phyloP scores from a whole-genome alignment of 1,139 yeast species.

The Taphrina populina region DNA sequence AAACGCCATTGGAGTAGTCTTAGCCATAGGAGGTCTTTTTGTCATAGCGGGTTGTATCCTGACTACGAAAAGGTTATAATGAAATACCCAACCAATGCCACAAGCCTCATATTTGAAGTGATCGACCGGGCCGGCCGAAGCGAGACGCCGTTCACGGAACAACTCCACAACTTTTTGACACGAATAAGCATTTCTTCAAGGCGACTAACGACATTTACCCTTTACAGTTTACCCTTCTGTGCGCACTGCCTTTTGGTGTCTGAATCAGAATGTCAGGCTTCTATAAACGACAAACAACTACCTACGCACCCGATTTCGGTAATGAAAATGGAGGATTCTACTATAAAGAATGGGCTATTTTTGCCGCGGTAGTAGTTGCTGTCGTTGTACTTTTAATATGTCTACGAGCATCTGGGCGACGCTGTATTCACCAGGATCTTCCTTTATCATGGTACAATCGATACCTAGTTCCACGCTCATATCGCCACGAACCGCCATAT shows the following conservation, averaged over 20 bases:
- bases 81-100: background rate
- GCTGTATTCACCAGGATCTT: slow-evolving; percentile 6
- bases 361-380: slow-evolving; percentile 19
- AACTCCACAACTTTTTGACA: too few relatives aligned
- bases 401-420: slow-evolving; percentile 19
- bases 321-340: slow-evolving; percentile 2
- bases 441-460: slow-evolving; percentile 10
- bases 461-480: slow-evolving; percentile 7
- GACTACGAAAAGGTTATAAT: background rate
- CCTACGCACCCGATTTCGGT: too few relatives aligned
- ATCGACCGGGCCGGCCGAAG: too few relatives aligned
- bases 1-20: slow-evolving; percentile 21
- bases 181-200: too few relatives aligned
- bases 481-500: slow-evolving; percentile 22
- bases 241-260: too few relatives aligned
- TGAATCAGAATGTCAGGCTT: too few relatives aligned
- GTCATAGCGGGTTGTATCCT: slow-evolving; percentile 7
- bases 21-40: slow-evolving; percentile 11
- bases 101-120: background rate
- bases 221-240: too few relatives aligned
- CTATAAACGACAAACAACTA: too few relatives aligned
- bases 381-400: slow-evolving; percentile 3
- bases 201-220: too few relatives aligned
- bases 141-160: too few relatives aligned
- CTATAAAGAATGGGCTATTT: slow-evolving; percentile 20